Evolutionary conservation across 163 green algal genomes (phyloP).

Genomic region (Botryococcus braunii): DNA sequence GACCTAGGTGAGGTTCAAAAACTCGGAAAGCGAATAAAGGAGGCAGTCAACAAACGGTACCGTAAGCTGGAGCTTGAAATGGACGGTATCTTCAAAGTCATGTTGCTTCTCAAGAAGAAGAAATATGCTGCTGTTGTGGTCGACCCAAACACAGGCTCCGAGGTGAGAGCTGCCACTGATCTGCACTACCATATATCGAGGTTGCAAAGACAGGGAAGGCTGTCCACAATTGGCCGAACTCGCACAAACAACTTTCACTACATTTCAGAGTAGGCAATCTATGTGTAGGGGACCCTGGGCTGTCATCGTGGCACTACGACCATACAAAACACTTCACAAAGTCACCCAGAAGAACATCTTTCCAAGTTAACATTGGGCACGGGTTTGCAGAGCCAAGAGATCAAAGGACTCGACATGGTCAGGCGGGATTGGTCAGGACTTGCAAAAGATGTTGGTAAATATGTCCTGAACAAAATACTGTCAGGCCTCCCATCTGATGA

Average conservation of each 20-base stretch:
- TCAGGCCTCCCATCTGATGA: slow-evolving; percentile 65
- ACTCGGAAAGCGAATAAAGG: slow-evolving; percentile 62
- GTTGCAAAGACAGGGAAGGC: too few relatives aligned
- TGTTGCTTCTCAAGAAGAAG: slow-evolving; percentile 99
- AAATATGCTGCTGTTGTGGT: slow-evolving; percentile 97
- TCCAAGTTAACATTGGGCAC: not conserved
- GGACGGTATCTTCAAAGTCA: slow-evolving; percentile 88
- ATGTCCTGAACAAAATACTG: slow-evolving; percentile 77
- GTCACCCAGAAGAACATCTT: too few relatives aligned
- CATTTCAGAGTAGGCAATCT: too few relatives aligned
- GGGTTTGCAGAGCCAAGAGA: slow-evolving; percentile 62
- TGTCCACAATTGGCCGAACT: too few relatives aligned
- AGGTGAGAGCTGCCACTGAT: not conserved
- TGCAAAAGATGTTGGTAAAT: slow-evolving; percentile 79
- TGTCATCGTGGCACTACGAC: too few relatives aligned
- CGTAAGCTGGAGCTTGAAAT: slow-evolving; percentile 94
- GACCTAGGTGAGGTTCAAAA: slow-evolving; percentile 41
- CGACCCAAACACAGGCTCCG: slow-evolving; percentile 21
- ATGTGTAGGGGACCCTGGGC: too few relatives aligned
- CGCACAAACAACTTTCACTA: too few relatives aligned
- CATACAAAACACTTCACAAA: too few relatives aligned
- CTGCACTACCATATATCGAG: too few relatives aligned
- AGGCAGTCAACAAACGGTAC: slow-evolving; percentile 77
- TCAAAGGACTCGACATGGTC: slow-evolving; percentile 97
- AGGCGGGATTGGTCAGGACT: slow-evolving; percentile 92